Conservation (phyloP, 495 filamentous ascomycete genomes). For the Talaromyces wortmannii region DNA sequence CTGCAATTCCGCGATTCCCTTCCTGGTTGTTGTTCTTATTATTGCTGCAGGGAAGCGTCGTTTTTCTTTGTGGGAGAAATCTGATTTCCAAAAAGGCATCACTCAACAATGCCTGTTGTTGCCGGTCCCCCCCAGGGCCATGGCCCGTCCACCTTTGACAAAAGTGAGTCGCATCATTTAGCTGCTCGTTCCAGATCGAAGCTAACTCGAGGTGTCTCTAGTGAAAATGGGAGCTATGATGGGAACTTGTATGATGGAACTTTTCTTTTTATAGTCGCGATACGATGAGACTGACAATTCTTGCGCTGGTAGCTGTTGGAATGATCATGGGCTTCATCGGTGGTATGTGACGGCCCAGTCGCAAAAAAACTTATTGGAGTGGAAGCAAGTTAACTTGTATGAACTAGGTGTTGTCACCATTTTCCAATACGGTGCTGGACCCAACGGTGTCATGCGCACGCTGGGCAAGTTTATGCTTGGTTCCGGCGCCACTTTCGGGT, state of each 20-base stretch:
- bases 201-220: constrained; percentile 31
- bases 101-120: constrained; percentile 56
- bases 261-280: neutral
- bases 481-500: constrained; percentile 97
- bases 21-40: too few species aligned
- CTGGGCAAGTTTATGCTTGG: constrained; percentile 95
- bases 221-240: constrained; percentile 98
- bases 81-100: neutral
- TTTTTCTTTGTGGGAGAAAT: neutral
- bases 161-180: constrained; percentile 55
- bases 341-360: constrained; percentile 45
- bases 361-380: neutral
- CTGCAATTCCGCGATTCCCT: too few species aligned
- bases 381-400: neutral
- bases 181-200: neutral
- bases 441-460: constrained; percentile 87
- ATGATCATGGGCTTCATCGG: constrained; percentile 97
- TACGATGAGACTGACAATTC: constrained; percentile 10
- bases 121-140: constrained; percentile 47
- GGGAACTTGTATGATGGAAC: constrained; percentile 76
- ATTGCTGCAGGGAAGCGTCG: neutral
- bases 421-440: constrained; percentile 85
- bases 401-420: constrained; percentile 79
- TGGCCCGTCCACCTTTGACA: constrained; percentile 84
- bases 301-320: constrained; percentile 65